These are phyloP conservation scores for Thalassiosira exigua DNA, from an alignment of 352 stramenopile species.

Conservation along the genomic window DNA sequence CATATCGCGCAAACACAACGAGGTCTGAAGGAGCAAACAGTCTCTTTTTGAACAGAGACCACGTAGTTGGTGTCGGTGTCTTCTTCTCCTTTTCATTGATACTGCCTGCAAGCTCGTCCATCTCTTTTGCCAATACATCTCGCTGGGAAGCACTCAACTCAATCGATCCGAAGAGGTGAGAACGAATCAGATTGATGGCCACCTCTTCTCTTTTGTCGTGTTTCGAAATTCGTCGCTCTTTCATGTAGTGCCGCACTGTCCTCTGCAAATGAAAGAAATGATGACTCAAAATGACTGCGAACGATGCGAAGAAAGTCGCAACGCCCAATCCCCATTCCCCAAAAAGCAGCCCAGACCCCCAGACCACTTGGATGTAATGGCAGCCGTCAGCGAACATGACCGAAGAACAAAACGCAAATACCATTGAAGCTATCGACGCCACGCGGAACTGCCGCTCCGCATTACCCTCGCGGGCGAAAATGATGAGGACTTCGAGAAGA, in stretches of 20 bases:
- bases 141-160: constrained; percentile 1
- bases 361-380: constrained; percentile 26
- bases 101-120: background rate
- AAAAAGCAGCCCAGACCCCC: constrained; percentile 8
- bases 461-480: background rate
- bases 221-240: constrained; percentile 3
- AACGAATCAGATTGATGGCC: constrained; percentile 11
- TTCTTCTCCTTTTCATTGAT: background rate
- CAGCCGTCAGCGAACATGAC: constrained; percentile 26
- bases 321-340: constrained; percentile 14
- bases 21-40: constrained; percentile 10
- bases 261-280: constrained; percentile 24
- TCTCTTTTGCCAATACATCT: background rate
- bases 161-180: constrained; percentile 8
- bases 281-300: background rate
- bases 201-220: background rate
- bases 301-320: background rate
- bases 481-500: constrained; percentile 1
- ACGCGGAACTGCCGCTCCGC: constrained; percentile 7
- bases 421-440: background rate
- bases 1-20: constrained; percentile 1
- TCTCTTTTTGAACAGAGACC: constrained; percentile 12
- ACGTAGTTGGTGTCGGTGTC: constrained; percentile 1
- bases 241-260: constrained; percentile 1
- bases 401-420: constrained; percentile 2